Percentiles rank a stretch among this genome's conserved stretches.
phyloP scores from a whole-genome alignment of 2,329 filamentous ascomycete species.

The Arthrinium phaeospermum region DNA sequence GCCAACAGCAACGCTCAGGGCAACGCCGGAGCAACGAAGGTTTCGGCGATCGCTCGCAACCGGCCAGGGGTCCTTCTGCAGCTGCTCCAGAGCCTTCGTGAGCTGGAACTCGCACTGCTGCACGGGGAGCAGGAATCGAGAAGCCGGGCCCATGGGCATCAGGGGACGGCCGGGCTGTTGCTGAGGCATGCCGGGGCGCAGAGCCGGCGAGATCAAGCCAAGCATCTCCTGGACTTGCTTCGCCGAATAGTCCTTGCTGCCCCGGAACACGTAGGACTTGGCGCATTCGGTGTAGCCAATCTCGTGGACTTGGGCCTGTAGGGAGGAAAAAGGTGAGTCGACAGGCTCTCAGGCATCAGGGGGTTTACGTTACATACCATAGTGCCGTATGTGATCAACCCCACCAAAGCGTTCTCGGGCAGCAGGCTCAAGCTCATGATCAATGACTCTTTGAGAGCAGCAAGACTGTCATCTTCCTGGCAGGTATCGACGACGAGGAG shows the following conservation, averaged over 20 bases:
- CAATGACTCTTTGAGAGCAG: slow-evolving; percentile 83
- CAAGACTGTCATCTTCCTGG: slow-evolving; percentile 85
- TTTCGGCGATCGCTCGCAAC: slow-evolving; percentile 91
- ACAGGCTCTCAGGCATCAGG: not conserved
- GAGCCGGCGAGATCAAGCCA: slow-evolving; percentile 73
- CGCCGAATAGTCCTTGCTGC: slow-evolving; percentile 96
- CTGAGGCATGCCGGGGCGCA: slow-evolving; percentile 76
- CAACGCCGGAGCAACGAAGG: slow-evolving; percentile 91
- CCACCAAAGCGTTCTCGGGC: slow-evolving; percentile 81
- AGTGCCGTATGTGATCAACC: slow-evolving; percentile 86
- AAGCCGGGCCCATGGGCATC: slow-evolving; percentile 78
- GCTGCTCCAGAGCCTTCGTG: slow-evolving; percentile 91
- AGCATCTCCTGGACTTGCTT: slow-evolving; percentile 99
- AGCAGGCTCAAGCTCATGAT: slow-evolving; percentile 85
- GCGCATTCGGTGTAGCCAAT: slow-evolving; percentile 97
- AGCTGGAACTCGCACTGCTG: slow-evolving; percentile 97
- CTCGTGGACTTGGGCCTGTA: slow-evolving; percentile 90
- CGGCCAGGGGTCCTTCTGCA: slow-evolving; percentile 97
- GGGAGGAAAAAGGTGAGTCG: slow-evolving; percentile 10
- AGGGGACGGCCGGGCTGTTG: slow-evolving; percentile 76
- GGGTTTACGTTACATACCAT: slow-evolving; percentile 65
- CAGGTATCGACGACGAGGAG: slow-evolving; percentile 88
- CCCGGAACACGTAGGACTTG: slow-evolving; percentile 97
- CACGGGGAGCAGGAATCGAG: slow-evolving; percentile 91
- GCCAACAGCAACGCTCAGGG: slow-evolving; percentile 92